Base-by-base conservation (phyloP, 1,139 yeast genomes). In the Lodderomyces parapsilosis region DNA sequence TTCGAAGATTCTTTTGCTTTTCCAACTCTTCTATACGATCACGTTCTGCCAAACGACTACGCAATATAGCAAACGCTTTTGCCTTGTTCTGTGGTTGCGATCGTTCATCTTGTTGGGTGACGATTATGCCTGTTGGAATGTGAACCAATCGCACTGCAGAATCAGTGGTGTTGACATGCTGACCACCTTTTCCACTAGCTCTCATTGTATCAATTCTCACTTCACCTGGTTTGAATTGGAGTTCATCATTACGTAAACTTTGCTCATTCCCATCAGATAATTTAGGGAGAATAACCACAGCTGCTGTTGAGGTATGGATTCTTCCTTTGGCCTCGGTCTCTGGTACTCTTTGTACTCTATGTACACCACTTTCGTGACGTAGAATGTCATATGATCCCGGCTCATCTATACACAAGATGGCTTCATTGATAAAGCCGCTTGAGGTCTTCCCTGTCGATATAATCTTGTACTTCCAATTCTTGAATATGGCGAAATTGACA, bases 151-250 rank as follows among this genome's bases (percentile, higher is more conserved):
- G 75, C 15, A 93, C 98, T 0, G 99, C 99, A 1, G 97, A 89
- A 60, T 93, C 99, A 0, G 99, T 93, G 15, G 97, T 93, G 59
- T 94, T 93, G 39, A 93, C 99, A 60, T 94, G 99, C 65, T 93
- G 99, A 0, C 99, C 99, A 43, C 99, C 99, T 51, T 95, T 86
- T 2, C 99, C 99, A 43, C 96, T 83, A 0, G 99, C 89, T 55
- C 99, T 74, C 97, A 91, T 94, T 11, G 94, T 89, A 62, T 94
- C 99, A 4, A 93, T 80, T 48, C 96, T 75, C 13, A 93, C 83
- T 56, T 93, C 99, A 2, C 88, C 96, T 0, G 94, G 89, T 14
- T 81, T 83, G 63, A 93, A 89, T 47, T 79, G 79, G 38, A 93
- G 67, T 55, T 86, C 94, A 48, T 83, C 87, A n/a, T 63, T 68